A percentile compares a stretch with the other conserved stretches of the same genome.
These are phyloP conservation scores for Ogataea haglerorum DNA, from an alignment of 805 yeast species.

Conservation along the genomic window DNA sequence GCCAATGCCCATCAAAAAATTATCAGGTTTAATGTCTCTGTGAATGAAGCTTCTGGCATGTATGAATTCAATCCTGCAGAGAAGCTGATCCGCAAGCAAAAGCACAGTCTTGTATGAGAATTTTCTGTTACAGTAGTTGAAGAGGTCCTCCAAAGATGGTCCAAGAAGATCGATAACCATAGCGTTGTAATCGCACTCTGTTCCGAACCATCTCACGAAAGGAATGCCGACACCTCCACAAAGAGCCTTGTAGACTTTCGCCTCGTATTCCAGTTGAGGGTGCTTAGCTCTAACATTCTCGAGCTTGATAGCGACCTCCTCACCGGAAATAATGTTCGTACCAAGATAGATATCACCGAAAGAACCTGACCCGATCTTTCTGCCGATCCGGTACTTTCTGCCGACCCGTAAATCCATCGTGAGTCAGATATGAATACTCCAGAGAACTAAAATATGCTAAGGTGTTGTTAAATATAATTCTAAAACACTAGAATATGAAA, in stretches of 20 bases:
- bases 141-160: conserved; percentile 90
- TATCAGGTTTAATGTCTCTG: conserved; percentile 81
- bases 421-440: conserved; percentile 2
- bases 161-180: conserved; percentile 96
- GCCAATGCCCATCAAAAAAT: conserved; percentile 85
- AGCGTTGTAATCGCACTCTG: conserved; percentile 94
- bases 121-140: conserved; percentile 92
- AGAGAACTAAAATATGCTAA: conserved; percentile 6
- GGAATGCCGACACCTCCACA: conserved; percentile 98
- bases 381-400: conserved; percentile 87
- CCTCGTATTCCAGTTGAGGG: conserved; percentile 96
- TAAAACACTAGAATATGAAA: conserved; percentile 14
- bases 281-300: conserved; percentile 89
- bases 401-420: conserved; percentile 79
- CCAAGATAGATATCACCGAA: conserved; percentile 96
- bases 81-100: conserved; percentile 87
- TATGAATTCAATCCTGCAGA: conserved; percentile 90
- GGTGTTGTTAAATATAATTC: conserved; percentile 1
- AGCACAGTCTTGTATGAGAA: conserved; percentile 92
- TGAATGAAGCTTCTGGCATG: conserved; percentile 92
- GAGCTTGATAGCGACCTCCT: conserved; percentile 94
- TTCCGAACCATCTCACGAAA: conserved; percentile 94
- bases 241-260: conserved; percentile 88
- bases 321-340: conserved; percentile 91
- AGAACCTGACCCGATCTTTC: conserved; percentile 95